Percentiles rank a stretch among this genome's conserved stretches.
Evolutionary conservation across 345 rosid genomes (phyloP).

Genomic region (Physaria fendleri): DNA sequence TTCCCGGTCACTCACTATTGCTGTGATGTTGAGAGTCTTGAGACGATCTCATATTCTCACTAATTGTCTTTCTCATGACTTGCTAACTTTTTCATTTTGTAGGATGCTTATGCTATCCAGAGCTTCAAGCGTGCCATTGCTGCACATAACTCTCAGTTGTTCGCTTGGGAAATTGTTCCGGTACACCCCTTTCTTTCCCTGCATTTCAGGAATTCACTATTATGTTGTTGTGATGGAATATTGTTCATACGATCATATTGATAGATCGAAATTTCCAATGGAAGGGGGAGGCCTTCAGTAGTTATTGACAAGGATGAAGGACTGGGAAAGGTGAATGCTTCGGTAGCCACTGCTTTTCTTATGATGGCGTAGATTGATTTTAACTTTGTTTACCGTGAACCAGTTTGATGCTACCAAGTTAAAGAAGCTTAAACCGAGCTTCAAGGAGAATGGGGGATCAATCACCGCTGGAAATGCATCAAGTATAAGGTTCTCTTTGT

Average conservation of each 20-base stretch:
- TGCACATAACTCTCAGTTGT: conserved; percentile 62
- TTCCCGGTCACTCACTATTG: background rate
- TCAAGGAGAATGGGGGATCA: conserved; percentile 76
- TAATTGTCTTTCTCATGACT: background rate
- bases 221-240: background rate
- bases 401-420: conserved; percentile 81
- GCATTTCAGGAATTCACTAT: background rate
- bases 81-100: background rate
- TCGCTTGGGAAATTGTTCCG: conserved; percentile 84
- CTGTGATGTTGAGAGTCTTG: background rate
- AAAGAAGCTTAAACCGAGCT: conserved; percentile 84
- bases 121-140: conserved; percentile 81
- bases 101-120: conserved; percentile 82
- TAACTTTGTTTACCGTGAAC: conserved; percentile 3
- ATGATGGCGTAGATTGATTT: background rate
- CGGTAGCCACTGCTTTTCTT: background rate
- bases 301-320: conserved; percentile 79
- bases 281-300: conserved; percentile 65
- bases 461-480: conserved; percentile 99
- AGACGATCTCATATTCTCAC: too few species aligned
- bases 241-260: conserved; percentile 14
- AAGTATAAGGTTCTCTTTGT: conserved; percentile 60
- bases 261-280: conserved; percentile 81
- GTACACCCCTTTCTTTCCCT: conserved; percentile 34
- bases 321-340: conserved; percentile 55